Evolutionary conservation across 441 rosid species (phyloP), one percentile per base, ranked within the genome.

Genomic region (Daphne laureola): DNA sequence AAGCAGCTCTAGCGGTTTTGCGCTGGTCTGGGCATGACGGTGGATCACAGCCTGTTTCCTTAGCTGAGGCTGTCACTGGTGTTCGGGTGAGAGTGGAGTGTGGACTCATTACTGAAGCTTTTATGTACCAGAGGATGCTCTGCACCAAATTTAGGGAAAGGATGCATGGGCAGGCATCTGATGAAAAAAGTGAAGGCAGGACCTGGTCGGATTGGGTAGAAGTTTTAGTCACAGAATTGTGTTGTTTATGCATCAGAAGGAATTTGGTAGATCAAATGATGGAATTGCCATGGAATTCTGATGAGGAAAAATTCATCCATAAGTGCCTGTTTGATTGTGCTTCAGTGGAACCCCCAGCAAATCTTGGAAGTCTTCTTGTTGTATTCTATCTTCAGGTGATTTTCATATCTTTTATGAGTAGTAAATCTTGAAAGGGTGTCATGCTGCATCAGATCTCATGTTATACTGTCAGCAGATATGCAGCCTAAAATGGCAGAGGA

Each of bases 41-140:
- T 53, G 81, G 76, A 48, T 77, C 86, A 42, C 81, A 58, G 49
- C 62, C 77, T 69, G 75, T 84, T 51, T 81, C 84, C 17, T 76
- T 86, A 51, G 68, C 62, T 66, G 96, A 92, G 77, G 96, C 97
- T 57, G 94, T 84, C 55, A 89, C 92, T 65, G 82, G 82, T 42
- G 66, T 86, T 74, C 78, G 88, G 53, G 90, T 86, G 51, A 92
- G 96, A 65, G 71, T 92, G 63, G 96, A 84, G 73, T 84, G 94
- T 71, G 96, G 85, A 40, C 94, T 92, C 63, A 43, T 92, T 72
- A 92, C 87, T 21, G 98, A 92, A 76, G 94, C 98, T 40, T 89
- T 89, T 68, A 77, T 83, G 67, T 73, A 79, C 73, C 97, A 86
- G 72, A 85, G 96, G 61, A 63, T 71, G 75, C 77, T 84, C 53